Evolutionary conservation across 768 basidiomycete species (phyloP).

Genomic region (Pleurotus cornucopiae): DNA sequence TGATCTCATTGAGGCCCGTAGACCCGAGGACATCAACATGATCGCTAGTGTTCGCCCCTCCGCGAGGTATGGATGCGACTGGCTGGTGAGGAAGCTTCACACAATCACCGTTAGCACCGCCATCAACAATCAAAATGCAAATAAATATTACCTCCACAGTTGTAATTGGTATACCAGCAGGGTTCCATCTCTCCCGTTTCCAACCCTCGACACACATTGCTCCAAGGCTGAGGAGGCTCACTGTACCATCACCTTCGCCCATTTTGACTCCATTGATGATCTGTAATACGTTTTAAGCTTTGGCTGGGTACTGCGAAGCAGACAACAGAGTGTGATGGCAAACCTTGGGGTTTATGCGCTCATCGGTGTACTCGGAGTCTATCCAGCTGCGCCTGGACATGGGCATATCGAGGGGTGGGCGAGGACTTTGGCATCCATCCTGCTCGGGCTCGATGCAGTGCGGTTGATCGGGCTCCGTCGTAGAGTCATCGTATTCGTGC

Average conservation of each 20-base stretch:
- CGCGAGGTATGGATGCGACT: slow-evolving; percentile 66
- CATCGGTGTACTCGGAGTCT: slow-evolving; percentile 76
- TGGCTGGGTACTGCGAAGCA: neutral
- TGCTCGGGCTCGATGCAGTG: slow-evolving; percentile 41
- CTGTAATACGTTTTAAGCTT: slow-evolving; percentile 23
- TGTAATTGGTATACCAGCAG: slow-evolving; percentile 78
- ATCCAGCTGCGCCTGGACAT: slow-evolving; percentile 68
- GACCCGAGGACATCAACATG: slow-evolving; percentile 86
- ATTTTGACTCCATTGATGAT: slow-evolving; percentile 84
- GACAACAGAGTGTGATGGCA: neutral
- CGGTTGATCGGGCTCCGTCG: slow-evolving; percentile 37
- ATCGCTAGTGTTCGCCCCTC: slow-evolving; percentile 89
- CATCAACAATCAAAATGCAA: neutral
- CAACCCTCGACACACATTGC: slow-evolving; percentile 98
- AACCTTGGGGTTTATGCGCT: slow-evolving; percentile 53
- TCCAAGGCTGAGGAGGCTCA: slow-evolving; percentile 78
- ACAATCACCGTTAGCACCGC: neutral
- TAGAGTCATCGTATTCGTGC: slow-evolving; percentile 61
- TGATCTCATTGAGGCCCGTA: slow-evolving; percentile 81
- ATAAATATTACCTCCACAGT: slow-evolving; percentile 72
- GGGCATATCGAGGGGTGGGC: slow-evolving; percentile 49
- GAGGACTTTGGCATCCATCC: slow-evolving; percentile 36
- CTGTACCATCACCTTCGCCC: slow-evolving; percentile 96
- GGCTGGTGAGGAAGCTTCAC: slow-evolving; percentile 77
- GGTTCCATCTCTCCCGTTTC: slow-evolving; percentile 89